These are phyloP conservation scores for Blepharisma stoltei DNA, from an alignment of 73 alveolate genomes.

Conservation along the genomic window DNA sequence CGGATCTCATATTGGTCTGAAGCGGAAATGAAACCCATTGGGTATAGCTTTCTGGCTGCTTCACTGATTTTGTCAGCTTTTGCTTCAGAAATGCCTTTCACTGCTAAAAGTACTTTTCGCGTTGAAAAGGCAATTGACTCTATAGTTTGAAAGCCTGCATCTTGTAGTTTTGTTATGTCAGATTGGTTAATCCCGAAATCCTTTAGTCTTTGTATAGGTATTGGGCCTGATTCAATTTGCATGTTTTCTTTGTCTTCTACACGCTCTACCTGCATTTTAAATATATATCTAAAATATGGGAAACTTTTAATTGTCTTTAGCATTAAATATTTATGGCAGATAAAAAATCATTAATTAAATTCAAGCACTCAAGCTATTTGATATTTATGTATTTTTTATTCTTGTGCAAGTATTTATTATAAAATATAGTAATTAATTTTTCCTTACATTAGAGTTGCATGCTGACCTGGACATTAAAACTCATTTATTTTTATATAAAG, in stretches of 20 bases:
- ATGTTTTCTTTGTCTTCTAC: neutral
- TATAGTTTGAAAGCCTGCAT: constrained; percentile 88
- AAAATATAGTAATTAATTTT: too few species aligned
- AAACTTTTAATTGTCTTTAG: too few species aligned
- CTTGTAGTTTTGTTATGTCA: constrained; percentile 83
- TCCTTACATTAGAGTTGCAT: too few species aligned
- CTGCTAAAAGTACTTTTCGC: constrained; percentile 67
- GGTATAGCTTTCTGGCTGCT: constrained; percentile 65
- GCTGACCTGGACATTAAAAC: too few species aligned
- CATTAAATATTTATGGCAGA: too few species aligned
- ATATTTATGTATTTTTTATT: too few species aligned
- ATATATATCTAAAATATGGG: too few species aligned
- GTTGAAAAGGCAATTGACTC: constrained; percentile 88
- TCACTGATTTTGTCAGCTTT: constrained; percentile 85
- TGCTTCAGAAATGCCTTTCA: constrained; percentile 88
- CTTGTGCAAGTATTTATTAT: too few species aligned
- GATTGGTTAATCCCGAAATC: constrained; percentile 76
- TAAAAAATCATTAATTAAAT: too few species aligned
- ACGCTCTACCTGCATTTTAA: too few species aligned
- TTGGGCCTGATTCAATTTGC: neutral
- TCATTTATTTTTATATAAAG: too few species aligned
- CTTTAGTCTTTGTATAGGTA: constrained; percentile 2
- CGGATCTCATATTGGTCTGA: constrained; percentile 68
- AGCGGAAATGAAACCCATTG: constrained; percentile 82
- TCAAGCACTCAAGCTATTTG: too few species aligned